Conservation (phyloP, 495 filamentous ascomycete genomes). For the Penicillium malachiteum region DNA sequence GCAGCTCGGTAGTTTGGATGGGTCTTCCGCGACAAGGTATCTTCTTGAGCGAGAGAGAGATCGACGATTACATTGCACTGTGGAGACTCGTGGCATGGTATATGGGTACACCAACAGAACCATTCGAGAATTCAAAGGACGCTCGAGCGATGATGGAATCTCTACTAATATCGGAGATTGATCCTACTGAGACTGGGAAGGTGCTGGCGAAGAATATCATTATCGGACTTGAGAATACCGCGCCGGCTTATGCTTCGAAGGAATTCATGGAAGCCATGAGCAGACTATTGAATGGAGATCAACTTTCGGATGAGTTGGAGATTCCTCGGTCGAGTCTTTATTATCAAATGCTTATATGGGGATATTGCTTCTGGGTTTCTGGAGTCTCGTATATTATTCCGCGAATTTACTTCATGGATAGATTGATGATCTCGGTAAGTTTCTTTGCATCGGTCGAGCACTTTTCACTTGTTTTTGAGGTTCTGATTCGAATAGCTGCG, state of each 20-base stretch:
- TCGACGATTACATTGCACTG: slow-evolving; percentile 66
- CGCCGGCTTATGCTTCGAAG: slow-evolving; percentile 60
- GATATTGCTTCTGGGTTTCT: slow-evolving; percentile 68
- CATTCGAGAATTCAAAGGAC: slow-evolving; percentile 51
- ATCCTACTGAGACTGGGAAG: slow-evolving; percentile 58
- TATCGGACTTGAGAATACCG: slow-evolving; percentile 56
- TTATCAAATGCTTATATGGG: slow-evolving; percentile 60
- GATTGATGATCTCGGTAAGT: slow-evolving; percentile 51
- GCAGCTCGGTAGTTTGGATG: slow-evolving; percentile 63
- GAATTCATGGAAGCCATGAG: slow-evolving; percentile 65
- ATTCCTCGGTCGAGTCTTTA: slow-evolving; percentile 55
- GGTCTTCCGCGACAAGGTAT: slow-evolving; percentile 73
- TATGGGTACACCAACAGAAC: slow-evolving; percentile 63
- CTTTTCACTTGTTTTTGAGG: background rate
- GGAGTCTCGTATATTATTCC: slow-evolving; percentile 53
- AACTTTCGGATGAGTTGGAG: slow-evolving; percentile 58
- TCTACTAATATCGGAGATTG: slow-evolving; percentile 59
- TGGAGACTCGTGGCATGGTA: slow-evolving; percentile 75
- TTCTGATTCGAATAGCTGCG: slow-evolving; percentile 26
- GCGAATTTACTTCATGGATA: slow-evolving; percentile 56
- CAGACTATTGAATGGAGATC: slow-evolving; percentile 67
- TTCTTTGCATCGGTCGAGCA: background rate
- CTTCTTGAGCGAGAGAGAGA: slow-evolving; percentile 60
- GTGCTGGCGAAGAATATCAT: slow-evolving; percentile 75
- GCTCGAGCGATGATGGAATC: slow-evolving; percentile 66